Evolutionary conservation across 176 grass and related monocot species (phyloP), one percentile per base, ranked within the genome.

Genomic region (Carex cristatella): DNA sequence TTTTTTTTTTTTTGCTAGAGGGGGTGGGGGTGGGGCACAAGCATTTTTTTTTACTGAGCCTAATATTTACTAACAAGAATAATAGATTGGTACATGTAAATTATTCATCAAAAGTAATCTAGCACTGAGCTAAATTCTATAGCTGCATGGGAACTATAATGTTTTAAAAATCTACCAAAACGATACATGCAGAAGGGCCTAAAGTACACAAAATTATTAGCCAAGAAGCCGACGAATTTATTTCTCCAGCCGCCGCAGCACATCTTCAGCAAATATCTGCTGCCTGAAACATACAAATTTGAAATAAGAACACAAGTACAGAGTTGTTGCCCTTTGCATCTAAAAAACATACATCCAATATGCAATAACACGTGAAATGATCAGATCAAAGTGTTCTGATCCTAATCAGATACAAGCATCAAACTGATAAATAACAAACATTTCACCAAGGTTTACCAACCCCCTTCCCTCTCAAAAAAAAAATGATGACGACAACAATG

Each of bases 201-300:
- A 37, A 73, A 68, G 38, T 44, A 80, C 83, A 87, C 67, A 81
- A 61, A 58, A 72, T 32, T 4, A 30, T 71, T 32, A 28, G 37
- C 8, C 54, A 61, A 11, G 37, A 54, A 30, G 14, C 62, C 4
- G 56, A 14, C 49, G 62, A 56, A 30, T 84, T 91, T 84, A 93
- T 74, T 90, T 94, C 83, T 99, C 91, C 69, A 95, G 85, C 68
- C 93, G 86, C 81, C 81, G 82, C 81, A 99, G 81, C 57, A 99
- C 90, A 67, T 91, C 93, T 59, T 99, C 96, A 0, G 96, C 96
- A 89, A 99, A 99, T 66, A 99, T 99, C 57, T 94, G 96, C 86
- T 99, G 96, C 86, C 96, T 99, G 91, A 80, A 94, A 80, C 86
- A 79, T 19, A n/a, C 3, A 83, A 86, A 83, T n/a, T 68, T 11